Percentiles rank a stretch among this genome's conserved stretches.
These are phyloP conservation scores for Saturnispora hagleri DNA, from an alignment of 805 yeast species.

Conservation along the genomic window DNA sequence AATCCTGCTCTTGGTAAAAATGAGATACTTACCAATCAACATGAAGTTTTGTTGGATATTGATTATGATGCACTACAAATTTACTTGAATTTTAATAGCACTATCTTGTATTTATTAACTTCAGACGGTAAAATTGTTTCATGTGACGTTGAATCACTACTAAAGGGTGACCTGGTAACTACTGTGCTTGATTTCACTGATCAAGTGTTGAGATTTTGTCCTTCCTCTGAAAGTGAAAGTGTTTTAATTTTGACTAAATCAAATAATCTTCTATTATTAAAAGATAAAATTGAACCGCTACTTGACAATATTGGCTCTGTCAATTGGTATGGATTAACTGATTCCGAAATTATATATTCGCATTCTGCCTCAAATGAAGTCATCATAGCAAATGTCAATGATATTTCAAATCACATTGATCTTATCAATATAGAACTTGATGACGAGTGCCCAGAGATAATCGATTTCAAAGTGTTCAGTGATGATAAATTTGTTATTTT, in stretches of 20 bases:
- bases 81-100: slow-evolving; percentile 17
- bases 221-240: slow-evolving; percentile 1
- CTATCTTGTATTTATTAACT: slow-evolving; percentile 13
- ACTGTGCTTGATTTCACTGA: not conserved
- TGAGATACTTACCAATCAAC: slow-evolving; percentile 4
- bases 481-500: slow-evolving; percentile 1
- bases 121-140: slow-evolving; percentile 5
- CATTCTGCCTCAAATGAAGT: not conserved
- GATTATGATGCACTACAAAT: slow-evolving; percentile 15
- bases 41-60: not conserved
- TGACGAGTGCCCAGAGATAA: slow-evolving; percentile 5
- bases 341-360: slow-evolving; percentile 3
- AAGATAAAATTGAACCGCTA: not conserved
- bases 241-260: slow-evolving; percentile 1
- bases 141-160: slow-evolving; percentile 3
- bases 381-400: slow-evolving; percentile 1
- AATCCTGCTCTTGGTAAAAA: slow-evolving; percentile 8
- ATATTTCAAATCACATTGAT: slow-evolving; percentile 1
- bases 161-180: slow-evolving; percentile 6
- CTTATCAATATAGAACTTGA: slow-evolving; percentile 15
- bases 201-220: slow-evolving; percentile 6
- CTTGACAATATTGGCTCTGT: slow-evolving; percentile 4
- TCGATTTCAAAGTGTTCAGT: slow-evolving; percentile 4
- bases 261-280: slow-evolving; percentile 4
- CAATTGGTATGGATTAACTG: slow-evolving; percentile 10